Evolutionary conservation across 108 stramenopile genomes (phyloP), one percentile per base, ranked within the genome.

Genomic region (Cyclotella choctawhatcheeana): DNA sequence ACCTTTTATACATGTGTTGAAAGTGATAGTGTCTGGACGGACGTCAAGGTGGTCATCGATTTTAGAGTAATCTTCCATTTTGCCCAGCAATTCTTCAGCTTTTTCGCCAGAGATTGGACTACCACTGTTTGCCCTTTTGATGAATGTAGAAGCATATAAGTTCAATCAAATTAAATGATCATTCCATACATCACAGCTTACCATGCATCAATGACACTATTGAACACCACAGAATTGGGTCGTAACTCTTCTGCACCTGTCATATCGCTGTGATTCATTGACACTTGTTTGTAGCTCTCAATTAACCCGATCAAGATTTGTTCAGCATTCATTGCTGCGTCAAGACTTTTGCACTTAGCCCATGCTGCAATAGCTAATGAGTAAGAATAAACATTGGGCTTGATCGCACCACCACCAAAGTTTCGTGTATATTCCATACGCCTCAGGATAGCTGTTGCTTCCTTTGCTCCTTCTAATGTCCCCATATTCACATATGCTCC

Each of bases 201-300:
- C 74, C 79, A 85, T 7, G 84, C 78, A 70, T 84, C 76, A 65
- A 87, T 84, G 32, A 84, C 84, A 58, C 67, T 58, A 58, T 90
- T 90, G 44, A 85, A 90, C 8, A 84, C 74, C 44, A 85, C 71
- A 44, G 82, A 83, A 72, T 90, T 87, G 6, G 81, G 80, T 58
- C 65, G 55, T 26, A 81, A 45, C 33, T 73, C 63, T 30, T 62
- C 64, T 37, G 52, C 64, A 34, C 81, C 71, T 31, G 51, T 48
- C 54, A 24, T 56, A 16, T 56, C 10, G 10, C 51, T 30, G 44
- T 64, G 34, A 30, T 61, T 67, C 29, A 59, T 59, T 74, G 76
- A 58, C n/a, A 66, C 69, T 31, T 76, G 62, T 67, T 82, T 44
- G 48, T 74, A 58, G 18, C 53, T 58, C 18, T 82, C 56, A 13